A percentile compares a stretch with the other conserved stretches of the same genome.
Conservation (phyloP, 1,284 basidiomycete genomes). For the Ustilago bromivora region DNA sequence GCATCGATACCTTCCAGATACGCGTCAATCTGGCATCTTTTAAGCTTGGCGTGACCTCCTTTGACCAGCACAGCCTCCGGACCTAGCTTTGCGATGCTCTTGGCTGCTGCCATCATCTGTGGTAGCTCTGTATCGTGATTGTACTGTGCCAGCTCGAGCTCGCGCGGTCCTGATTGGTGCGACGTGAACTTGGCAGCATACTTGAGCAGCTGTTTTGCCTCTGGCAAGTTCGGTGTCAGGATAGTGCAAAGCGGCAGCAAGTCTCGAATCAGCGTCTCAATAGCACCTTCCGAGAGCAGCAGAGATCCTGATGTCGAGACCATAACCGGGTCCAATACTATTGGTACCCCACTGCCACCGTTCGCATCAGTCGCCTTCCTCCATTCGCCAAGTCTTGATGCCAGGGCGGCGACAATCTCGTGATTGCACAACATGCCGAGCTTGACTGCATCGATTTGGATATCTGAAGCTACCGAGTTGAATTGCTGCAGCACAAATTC, state of each 20-base stretch:
- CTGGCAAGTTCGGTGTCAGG: conserved; percentile 88
- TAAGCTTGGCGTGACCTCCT: conserved; percentile 80
- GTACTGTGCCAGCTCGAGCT: conserved; percentile 27
- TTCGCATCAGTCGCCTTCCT: conserved; percentile 6
- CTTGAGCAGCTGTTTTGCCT: conserved; percentile 78
- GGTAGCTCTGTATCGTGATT: conserved; percentile 30
- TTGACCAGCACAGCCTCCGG: conserved; percentile 81
- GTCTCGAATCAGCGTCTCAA: conserved; percentile 75
- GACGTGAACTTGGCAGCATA: conserved; percentile 49
- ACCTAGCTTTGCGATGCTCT: conserved; percentile 74
- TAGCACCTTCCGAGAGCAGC: conserved; percentile 78
- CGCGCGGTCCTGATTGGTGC: conserved; percentile 20
- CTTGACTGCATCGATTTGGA: conserved; percentile 82
- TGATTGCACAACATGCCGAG: conserved; percentile 83
- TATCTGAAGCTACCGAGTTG: conserved; percentile 79
- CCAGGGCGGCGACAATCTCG: conserved; percentile 70
- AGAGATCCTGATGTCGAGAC: conserved; percentile 91
- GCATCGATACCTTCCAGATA: conserved; percentile 13
- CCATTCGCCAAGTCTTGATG: conserved; percentile 42
- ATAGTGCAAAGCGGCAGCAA: conserved; percentile 81
- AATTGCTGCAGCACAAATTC: conserved; percentile 74
- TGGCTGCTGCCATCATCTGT: conserved; percentile 72
- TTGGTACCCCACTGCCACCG: conserved; percentile 34
- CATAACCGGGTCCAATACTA: conserved; percentile 78
- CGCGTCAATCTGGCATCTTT: conserved; percentile 19